Evolutionary conservation across 2,329 filamentous ascomycete species (phyloP).

Genomic region (Madurella mycetomatis): DNA sequence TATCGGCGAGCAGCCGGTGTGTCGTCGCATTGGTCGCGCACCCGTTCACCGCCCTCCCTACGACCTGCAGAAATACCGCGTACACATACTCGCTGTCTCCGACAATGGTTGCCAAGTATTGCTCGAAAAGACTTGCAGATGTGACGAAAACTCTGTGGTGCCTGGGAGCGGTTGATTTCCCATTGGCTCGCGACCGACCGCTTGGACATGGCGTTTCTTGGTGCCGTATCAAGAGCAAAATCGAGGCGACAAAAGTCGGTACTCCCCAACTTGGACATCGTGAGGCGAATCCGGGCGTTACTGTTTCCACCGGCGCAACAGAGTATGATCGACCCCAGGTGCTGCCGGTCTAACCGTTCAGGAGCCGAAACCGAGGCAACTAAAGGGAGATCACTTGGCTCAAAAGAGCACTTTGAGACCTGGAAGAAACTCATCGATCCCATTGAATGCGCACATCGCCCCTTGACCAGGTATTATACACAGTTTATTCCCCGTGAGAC

Average conservation of each 20-base stretch:
- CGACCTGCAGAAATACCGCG: background rate
- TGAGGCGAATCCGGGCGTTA: background rate
- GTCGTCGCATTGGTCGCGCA: background rate
- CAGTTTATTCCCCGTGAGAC: slow-evolving; percentile 10
- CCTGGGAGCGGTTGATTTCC: no score
- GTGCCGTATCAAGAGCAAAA: no score
- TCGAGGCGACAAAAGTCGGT: no score
- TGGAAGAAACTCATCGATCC: background rate
- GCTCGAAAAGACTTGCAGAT: no score
- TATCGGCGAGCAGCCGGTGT: background rate
- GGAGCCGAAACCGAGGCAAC: slow-evolving; percentile 12
- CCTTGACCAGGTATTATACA: slow-evolving; percentile 26
- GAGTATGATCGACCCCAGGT: slow-evolving; percentile 15
- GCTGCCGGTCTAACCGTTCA: slow-evolving; percentile 8
- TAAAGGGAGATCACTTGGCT: slow-evolving; percentile 1
- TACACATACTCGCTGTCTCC: no score
- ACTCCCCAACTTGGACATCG: background rate
- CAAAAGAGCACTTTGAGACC: slow-evolving; percentile 7
- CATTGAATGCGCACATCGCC: slow-evolving; percentile 9
- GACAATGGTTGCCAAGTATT: no score
- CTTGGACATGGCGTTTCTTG: no score
- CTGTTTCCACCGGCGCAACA: background rate
- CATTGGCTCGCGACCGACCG: no score
- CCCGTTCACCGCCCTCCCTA: slow-evolving; percentile 1
- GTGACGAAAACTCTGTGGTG: no score